Base-by-base conservation (phyloP, 1,139 yeast species). In the Cylindricascospora bacillispora region DNA sequence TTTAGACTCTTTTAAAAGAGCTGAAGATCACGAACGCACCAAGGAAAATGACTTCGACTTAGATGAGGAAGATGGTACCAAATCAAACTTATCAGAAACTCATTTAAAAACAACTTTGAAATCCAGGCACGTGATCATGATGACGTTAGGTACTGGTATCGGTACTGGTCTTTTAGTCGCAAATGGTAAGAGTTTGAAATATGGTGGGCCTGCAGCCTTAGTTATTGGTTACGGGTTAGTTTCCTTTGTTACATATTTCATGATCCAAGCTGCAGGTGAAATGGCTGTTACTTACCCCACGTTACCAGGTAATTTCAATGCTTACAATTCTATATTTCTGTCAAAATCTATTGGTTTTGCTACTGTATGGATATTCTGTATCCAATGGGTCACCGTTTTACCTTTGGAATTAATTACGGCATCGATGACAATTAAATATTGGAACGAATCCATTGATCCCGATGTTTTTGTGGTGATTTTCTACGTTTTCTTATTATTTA, bases 391-490 rank as follows among this genome's bases (percentile, higher is more conserved):
- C 26, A 70, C 80, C 29, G 78, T 78, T 14, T 56, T 79, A 35
- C 89, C 93, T 0, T 57, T 80, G 35, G 93, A 81, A 48, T 56
- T 80, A 35, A 80, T 78, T 22, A 83, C 92, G 5, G 80, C 85
- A 1, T 65, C 85, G 0, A 66, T 79, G 55, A 68, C 78, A 5
- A 65, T 78, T 33, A 60, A 67, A 37, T 78, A 63, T 48, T 79
- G 89, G 89, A 66, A 68, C 32, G 48, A 58, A 6, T 49, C 44
- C 3, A 61, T 70, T 21, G 70, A 73, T 41, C 66, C 79, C 2
- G 86, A 73, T 17, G 77, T 75, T 1, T 75, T 75, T 47, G 67
- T 70, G 25, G 65, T 70, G 0, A 63, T 75, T 7, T 77, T 79
- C 47, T 79, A 67, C 44, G 54, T 68, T 0, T 50, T 73, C 13